Evolutionary conservation across 306 rosid genomes (phyloP).

Genomic region (Medicago ruthenica): DNA sequence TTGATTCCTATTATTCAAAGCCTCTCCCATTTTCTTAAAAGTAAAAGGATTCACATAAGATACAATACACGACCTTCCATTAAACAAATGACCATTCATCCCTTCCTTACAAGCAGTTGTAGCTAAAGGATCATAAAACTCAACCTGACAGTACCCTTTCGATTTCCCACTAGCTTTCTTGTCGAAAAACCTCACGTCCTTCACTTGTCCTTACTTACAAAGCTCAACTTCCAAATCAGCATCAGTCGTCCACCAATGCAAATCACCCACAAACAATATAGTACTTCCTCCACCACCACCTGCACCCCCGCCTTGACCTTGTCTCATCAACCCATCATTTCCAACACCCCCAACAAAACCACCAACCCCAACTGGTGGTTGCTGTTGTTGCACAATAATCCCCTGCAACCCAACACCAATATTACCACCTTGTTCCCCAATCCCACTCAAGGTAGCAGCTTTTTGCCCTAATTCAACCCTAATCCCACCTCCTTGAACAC

Average conservation of each 20-base stretch:
- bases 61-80: constrained; percentile 89
- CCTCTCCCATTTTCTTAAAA: constrained; percentile 95
- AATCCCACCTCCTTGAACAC: constrained; percentile 60
- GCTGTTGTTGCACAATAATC: constrained; percentile 56
- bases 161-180: constrained; percentile 95
- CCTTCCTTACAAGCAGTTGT: constrained; percentile 85
- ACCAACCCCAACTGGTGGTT: constrained; percentile 45
- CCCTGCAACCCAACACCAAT: constrained; percentile 57
- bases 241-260: constrained; percentile 99
- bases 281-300: constrained; percentile 58
- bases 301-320: constrained; percentile 54
- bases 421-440: constrained; percentile 63
- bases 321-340: constrained; percentile 68
- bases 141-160: constrained; percentile 93
- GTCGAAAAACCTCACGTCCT: constrained; percentile 82
- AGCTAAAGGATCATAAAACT: constrained; percentile 69
- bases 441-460: constrained; percentile 57
- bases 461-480: constrained; percentile 81
- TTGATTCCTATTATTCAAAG: constrained; percentile 77
- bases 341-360: constrained; percentile 48
- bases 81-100: constrained; percentile 80
- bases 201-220: constrained; percentile 80
- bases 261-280: constrained; percentile 81
- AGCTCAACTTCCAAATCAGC: constrained; percentile 82
- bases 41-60: constrained; percentile 74